A percentile compares a stretch with the other conserved stretches of the same genome.
phyloP scores from a whole-genome alignment of 768 basidiomycete species.

The Jaapia argillacea region DNA sequence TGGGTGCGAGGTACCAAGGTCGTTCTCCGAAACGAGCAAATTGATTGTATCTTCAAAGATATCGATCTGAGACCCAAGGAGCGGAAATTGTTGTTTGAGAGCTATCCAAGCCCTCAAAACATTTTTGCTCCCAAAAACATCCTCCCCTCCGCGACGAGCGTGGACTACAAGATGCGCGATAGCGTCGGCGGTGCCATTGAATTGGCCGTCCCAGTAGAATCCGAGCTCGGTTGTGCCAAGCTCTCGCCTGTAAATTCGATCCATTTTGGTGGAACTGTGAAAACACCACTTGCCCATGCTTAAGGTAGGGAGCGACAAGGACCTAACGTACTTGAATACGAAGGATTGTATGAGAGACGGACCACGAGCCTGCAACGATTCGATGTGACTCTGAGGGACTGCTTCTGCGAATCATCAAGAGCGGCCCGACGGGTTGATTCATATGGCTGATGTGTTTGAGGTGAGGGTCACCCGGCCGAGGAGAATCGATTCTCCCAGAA shows the following conservation, averaged over 20 bases:
- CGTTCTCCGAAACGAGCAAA: slow-evolving; percentile 32
- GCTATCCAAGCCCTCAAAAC: slow-evolving; percentile 33
- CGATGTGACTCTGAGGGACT: too few species aligned
- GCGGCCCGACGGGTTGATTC: too few species aligned
- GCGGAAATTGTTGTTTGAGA: slow-evolving; percentile 38
- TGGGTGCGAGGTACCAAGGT: slow-evolving; percentile 11
- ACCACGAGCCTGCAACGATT: too few species aligned
- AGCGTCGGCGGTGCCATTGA: slow-evolving; percentile 29
- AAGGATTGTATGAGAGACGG: too few species aligned
- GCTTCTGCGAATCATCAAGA: too few species aligned
- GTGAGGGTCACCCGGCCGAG: too few species aligned
- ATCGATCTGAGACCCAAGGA: slow-evolving; percentile 34
- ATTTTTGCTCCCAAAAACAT: slow-evolving; percentile 22
- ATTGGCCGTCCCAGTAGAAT: slow-evolving; percentile 14
- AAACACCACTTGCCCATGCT: too few species aligned
- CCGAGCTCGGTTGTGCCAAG: slow-evolving; percentile 12
- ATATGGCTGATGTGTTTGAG: too few species aligned
- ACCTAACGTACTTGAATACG: too few species aligned
- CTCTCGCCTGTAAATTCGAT: slow-evolving; percentile 11
- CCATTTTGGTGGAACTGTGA: too few species aligned
- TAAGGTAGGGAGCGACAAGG: too few species aligned
- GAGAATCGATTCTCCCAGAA: too few species aligned
- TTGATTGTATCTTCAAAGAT: slow-evolving; percentile 19
- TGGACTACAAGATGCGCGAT: slow-evolving; percentile 21
- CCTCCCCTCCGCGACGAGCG: slow-evolving; percentile 1